These are phyloP conservation scores for Calonectria ilicicola DNA, from an alignment of 2,329 filamentous ascomycete genomes.

Conservation along the genomic window DNA sequence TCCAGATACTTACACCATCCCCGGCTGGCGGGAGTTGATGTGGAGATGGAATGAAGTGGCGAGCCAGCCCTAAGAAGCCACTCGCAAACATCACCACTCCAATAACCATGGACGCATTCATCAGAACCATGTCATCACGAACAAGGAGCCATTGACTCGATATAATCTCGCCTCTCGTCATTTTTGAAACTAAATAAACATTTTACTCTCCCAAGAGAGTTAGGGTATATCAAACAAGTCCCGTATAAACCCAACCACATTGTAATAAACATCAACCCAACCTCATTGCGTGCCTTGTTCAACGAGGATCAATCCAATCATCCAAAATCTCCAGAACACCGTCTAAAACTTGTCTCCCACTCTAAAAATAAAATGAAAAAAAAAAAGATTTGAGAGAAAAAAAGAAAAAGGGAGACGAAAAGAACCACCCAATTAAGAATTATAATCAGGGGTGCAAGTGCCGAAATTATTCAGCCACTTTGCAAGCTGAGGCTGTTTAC, in stretches of 20 bases:
- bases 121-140: not conserved
- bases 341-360: not conserved
- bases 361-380: not conserved
- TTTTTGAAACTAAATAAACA: slow-evolving; percentile 14
- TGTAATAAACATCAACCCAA: not conserved
- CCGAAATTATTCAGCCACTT: not conserved
- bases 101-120: not conserved
- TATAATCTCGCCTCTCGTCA: not conserved
- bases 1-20: not conserved
- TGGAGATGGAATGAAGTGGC: slow-evolving; percentile 1
- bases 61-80: not conserved
- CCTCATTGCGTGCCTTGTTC: not conserved
- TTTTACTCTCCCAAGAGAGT: slow-evolving; percentile 19
- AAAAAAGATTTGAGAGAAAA: not conserved
- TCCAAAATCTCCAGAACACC: slow-evolving; percentile 14
- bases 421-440: not conserved
- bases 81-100: not conserved
- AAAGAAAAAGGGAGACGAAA: too few relatives aligned
- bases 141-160: not conserved
- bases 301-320: not conserved
- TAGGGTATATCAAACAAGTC: slow-evolving; percentile 25
- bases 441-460: not conserved
- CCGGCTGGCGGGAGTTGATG: not conserved
- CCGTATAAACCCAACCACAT: slow-evolving; percentile 6
- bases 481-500: not conserved